These are phyloP conservation scores for Fomitopsis betulina DNA, from an alignment of 1,284 basidiomycete species.

Conservation along the genomic window DNA sequence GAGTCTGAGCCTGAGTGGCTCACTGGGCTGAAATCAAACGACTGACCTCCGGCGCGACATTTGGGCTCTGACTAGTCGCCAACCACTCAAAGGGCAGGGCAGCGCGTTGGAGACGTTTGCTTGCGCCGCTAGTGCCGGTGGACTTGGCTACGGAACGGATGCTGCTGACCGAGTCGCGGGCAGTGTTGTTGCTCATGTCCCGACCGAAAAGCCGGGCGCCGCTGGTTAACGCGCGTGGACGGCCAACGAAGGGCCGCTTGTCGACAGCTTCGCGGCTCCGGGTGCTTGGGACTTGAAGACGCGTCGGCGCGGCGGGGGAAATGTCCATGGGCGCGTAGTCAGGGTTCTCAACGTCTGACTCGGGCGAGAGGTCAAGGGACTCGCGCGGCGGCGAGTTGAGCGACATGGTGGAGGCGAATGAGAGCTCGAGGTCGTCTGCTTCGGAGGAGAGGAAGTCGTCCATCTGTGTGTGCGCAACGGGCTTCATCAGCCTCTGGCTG, in stretches of 20 bases:
- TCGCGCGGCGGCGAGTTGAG: constrained; percentile 62
- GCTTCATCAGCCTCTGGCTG: constrained; percentile 29
- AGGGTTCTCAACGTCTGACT: constrained; percentile 34
- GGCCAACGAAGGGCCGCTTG: constrained; percentile 25
- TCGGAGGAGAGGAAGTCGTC: constrained; percentile 62
- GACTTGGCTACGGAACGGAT: constrained; percentile 28
- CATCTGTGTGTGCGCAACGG: constrained; percentile 42
- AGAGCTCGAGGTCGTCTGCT: constrained; percentile 69
- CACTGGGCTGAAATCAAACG: constrained; percentile 8
- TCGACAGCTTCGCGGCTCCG: constrained; percentile 13
- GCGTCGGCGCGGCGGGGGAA: constrained; percentile 54
- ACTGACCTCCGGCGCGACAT: constrained; percentile 30
- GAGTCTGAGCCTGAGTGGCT: constrained; percentile 2
- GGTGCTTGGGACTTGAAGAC: constrained; percentile 20
- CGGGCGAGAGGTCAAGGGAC: constrained; percentile 38
- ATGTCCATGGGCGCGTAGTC: constrained; percentile 68
- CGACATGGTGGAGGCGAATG: constrained; percentile 77
- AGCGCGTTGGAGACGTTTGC: constrained; percentile 53
- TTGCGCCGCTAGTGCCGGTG: constrained; percentile 34
- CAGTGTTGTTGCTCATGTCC: constrained; percentile 55
- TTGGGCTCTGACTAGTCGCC: constrained; percentile 19
- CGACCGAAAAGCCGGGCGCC: constrained; percentile 63
- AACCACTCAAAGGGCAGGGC: constrained; percentile 66
- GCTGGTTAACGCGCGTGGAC: constrained; percentile 59
- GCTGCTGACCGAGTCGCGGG: constrained; percentile 9